A percentile compares a stretch with the other conserved stretches of the same genome.
Evolutionary conservation across 805 yeast genomes (phyloP).

Genomic region (Zygosaccharomyces siamensis): DNA sequence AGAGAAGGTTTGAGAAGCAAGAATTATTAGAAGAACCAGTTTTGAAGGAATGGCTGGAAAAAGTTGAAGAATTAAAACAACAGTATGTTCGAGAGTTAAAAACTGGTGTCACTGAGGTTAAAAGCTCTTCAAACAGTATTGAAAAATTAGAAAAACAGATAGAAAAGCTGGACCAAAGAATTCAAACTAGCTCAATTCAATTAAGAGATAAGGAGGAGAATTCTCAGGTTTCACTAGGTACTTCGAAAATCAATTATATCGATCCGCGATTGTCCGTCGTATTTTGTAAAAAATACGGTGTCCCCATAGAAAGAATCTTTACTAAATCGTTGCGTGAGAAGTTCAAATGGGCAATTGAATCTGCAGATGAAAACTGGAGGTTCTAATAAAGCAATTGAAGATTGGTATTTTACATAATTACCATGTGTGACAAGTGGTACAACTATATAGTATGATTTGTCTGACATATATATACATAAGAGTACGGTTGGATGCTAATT

Average conservation of each 20-base stretch:
- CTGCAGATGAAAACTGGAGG: constrained; percentile 82
- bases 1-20: constrained; percentile 53
- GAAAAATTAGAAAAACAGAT: constrained; percentile 72
- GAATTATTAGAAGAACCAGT: constrained; percentile 50
- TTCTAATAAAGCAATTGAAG: constrained; percentile 42
- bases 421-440: too few species aligned
- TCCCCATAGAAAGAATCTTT: constrained; percentile 88
- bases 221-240: constrained; percentile 86
- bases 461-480: background rate
- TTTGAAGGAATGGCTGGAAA: constrained; percentile 52
- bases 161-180: constrained; percentile 66
- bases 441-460: background rate
- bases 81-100: constrained; percentile 55
- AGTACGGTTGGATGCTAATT: background rate
- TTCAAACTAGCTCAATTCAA: constrained; percentile 62
- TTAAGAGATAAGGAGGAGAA: constrained; percentile 91
- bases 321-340: constrained; percentile 89
- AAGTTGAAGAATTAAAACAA: constrained; percentile 47
- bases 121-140: constrained; percentile 44
- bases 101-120: constrained; percentile 54
- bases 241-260: constrained; percentile 90
- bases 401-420: background rate
- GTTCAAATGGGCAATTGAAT: constrained; percentile 93
- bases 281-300: constrained; percentile 78
- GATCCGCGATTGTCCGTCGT: constrained; percentile 90